These are phyloP conservation scores for Suhomyces guaymorum DNA, from an alignment of 1,139 yeast genomes.

Conservation along the genomic window DNA sequence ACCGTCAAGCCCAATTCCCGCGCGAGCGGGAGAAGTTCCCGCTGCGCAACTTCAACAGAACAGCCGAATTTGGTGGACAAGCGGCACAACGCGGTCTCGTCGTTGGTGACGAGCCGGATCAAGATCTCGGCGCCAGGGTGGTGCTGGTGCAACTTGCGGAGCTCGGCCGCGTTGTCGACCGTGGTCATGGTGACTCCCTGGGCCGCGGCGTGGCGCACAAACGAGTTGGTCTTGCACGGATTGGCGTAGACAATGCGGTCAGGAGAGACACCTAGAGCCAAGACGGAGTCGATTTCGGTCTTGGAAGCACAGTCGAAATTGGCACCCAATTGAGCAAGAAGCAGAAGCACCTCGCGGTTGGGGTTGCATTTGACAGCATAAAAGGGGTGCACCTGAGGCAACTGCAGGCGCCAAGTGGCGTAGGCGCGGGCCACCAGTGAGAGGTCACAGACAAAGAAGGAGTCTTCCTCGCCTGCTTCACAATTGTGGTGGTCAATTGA, in stretches of 20 bases:
- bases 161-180: constrained; percentile 85
- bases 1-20: constrained; percentile 60
- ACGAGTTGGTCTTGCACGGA: constrained; percentile 87
- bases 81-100: constrained; percentile 82
- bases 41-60: constrained; percentile 52
- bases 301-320: constrained; percentile 95
- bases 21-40: constrained; percentile 62
- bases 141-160: constrained; percentile 65
- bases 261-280: constrained; percentile 62
- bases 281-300: constrained; percentile 71
- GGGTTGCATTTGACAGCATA: constrained; percentile 97
- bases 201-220: constrained; percentile 66
- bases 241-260: constrained; percentile 83
- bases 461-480: constrained; percentile 77
- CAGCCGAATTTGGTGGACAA: constrained; percentile 92
- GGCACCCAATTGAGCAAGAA: constrained; percentile 61
- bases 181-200: constrained; percentile 70
- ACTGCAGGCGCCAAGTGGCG: constrained; percentile 56
- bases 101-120: constrained; percentile 87
- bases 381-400: constrained; percentile 79
- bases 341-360: constrained; percentile 57
- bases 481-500: constrained; percentile 60
- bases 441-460: constrained; percentile 87
- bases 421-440: constrained; percentile 67
- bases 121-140: constrained; percentile 73